These are phyloP conservation scores for Hypoxylon sp. DNA, from an alignment of 2,329 filamentous ascomycete genomes.

Conservation along the genomic window DNA sequence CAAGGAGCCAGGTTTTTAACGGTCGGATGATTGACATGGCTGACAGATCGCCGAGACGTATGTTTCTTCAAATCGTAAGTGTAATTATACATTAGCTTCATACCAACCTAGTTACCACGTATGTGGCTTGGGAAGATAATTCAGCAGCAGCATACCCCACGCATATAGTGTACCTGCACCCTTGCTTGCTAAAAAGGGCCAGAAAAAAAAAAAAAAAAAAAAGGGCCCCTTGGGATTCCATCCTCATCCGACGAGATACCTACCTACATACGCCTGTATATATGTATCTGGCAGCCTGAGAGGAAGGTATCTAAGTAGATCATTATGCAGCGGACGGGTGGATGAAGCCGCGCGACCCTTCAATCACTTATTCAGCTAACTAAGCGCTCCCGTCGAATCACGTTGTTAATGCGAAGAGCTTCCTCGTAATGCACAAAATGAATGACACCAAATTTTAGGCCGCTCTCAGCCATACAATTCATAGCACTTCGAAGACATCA, in stretches of 20 bases:
- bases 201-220: too few relatives aligned
- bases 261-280: too few relatives aligned
- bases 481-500: background rate
- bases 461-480: conserved; percentile 1
- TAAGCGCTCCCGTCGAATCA: background rate
- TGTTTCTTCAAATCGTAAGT: background rate
- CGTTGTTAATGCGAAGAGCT: conserved; percentile 9
- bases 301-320: background rate
- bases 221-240: conserved; percentile 1
- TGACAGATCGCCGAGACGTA: background rate
- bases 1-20: conserved; percentile 14
- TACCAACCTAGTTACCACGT: background rate
- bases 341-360: conserved; percentile 25
- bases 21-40: conserved; percentile 2
- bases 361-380: conserved; percentile 12
- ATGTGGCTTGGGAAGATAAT: background rate
- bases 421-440: background rate
- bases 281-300: too few relatives aligned
- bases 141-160: conserved; percentile 14
- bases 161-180: conserved; percentile 7
- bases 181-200: conserved; percentile 3
- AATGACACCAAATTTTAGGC: background rate
- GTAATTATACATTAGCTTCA: background rate
- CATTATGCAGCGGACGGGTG: conserved; percentile 17
- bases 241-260: background rate